These are phyloP conservation scores for Tolypocladium paradoxum DNA, from an alignment of 2,329 filamentous ascomycete species.

Conservation along the genomic window DNA sequence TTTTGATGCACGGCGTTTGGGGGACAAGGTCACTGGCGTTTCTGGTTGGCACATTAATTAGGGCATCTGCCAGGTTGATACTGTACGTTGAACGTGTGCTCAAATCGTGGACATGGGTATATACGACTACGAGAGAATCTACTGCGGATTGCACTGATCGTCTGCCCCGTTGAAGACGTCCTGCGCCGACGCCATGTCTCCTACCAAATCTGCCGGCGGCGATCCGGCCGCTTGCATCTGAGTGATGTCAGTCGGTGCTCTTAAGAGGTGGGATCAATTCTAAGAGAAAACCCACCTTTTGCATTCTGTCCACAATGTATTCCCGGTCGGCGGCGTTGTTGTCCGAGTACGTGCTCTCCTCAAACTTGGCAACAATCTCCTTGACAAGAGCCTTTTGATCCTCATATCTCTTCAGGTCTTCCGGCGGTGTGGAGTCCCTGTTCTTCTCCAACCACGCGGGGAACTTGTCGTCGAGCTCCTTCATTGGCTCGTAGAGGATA, in stretches of 20 bases:
- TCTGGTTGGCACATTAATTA: background rate
- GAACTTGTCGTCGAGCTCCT: slow-evolving; percentile 88
- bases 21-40: slow-evolving; percentile 4
- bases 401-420: slow-evolving; percentile 70
- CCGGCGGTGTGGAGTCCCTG: slow-evolving; percentile 48
- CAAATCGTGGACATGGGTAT: slow-evolving; percentile 14
- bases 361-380: slow-evolving; percentile 85
- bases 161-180: slow-evolving; percentile 54
- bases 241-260: background rate
- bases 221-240: slow-evolving; percentile 96
- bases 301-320: slow-evolving; percentile 95
- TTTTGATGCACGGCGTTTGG: slow-evolving; percentile 6
- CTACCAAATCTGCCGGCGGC: slow-evolving; percentile 82
- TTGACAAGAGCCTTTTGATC: slow-evolving; percentile 68
- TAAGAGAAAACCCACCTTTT: slow-evolving; percentile 57
- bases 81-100: background rate
- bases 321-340: slow-evolving; percentile 71
- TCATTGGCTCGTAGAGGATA: slow-evolving; percentile 97
- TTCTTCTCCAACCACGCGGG: slow-evolving; percentile 82
- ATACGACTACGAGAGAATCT: slow-evolving; percentile 17
- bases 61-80: background rate
- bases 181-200: slow-evolving; percentile 76
- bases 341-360: slow-evolving; percentile 71
- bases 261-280: background rate
- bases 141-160: slow-evolving; percentile 54